Base-by-base conservation (phyloP, 768 basidiomycete species). In the Steccherinum ochraceum region DNA sequence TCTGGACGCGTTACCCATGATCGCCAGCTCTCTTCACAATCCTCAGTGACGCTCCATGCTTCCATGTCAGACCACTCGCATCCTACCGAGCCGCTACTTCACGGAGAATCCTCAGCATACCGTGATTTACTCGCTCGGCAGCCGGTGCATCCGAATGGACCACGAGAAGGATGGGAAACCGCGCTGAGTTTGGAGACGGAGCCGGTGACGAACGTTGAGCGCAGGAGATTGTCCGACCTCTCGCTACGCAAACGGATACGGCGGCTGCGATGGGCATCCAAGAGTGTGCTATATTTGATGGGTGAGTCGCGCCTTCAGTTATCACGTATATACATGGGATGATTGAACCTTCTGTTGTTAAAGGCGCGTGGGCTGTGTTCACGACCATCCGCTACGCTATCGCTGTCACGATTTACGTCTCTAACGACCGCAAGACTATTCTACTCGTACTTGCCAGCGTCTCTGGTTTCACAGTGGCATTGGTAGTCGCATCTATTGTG, bases 371-470 rank as follows among this genome's bases (percentile, higher is more conserved):
- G 83, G 75, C 79, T 23, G 61, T 71, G 5, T 89, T 85, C 62
- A 83, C 75, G 53, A 71, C 77, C 4, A 63, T 80, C 48, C 81
- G 86, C 41, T 90, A 89, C 61, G 82, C 76, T 58, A 58, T 87
- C 11, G 80, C 83, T 3, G 83, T 76, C 57, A 68, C 67, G 10
- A 57, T 67, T 16, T 77, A 75, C 61, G 54, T 66, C 2, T 69
- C 73, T 4, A 51, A 53, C 13, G 61, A 58, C 19, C 77, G 79
- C 35, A 75, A 77, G 53, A 59, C 62, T 0, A 60, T 69, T 21
- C 67, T 77, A 19, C 64, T 84, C 4, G 70, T 70, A 2, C 67
- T 85, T 13, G 83, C 78, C 3, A 73, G 74, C 43, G 67, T 67
- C 51, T 65, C 79, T 11, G 68, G 68, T 7, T 56, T 73, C 5